phyloP scores from a whole-genome alignment of 768 basidiomycete species.

The Suillus occidentalis region DNA sequence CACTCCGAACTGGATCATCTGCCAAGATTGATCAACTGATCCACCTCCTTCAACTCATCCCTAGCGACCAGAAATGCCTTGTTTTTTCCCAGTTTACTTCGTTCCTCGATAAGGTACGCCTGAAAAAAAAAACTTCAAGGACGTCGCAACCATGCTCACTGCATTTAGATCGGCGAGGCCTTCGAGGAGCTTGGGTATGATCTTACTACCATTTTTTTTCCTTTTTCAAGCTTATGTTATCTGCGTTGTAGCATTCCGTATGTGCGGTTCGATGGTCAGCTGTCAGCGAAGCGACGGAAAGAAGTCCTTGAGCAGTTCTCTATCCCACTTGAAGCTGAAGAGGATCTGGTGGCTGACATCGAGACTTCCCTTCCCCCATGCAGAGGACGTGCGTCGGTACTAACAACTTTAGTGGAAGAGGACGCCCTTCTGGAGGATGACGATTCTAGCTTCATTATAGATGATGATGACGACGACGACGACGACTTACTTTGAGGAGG shows the following conservation, averaged over 20 bases:
- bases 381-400: conserved; percentile 11
- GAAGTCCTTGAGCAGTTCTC: conserved; percentile 76
- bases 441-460: conserved; percentile 37
- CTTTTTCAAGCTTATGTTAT: conserved; percentile 9
- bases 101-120: conserved; percentile 72
- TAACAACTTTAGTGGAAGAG: conserved; percentile 6
- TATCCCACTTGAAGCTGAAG: conserved; percentile 52
- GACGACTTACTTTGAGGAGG: conserved; percentile 31
- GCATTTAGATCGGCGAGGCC: conserved; percentile 63
- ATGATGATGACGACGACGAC: conserved; percentile 28
- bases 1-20: conserved; percentile 57
- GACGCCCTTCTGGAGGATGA: conserved; percentile 24
- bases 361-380: conserved; percentile 16
- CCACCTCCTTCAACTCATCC: conserved; percentile 68
- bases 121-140: neutral
- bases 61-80: conserved; percentile 71
- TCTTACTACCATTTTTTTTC: neutral
- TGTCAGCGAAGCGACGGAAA: conserved; percentile 79
- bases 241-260: conserved; percentile 58
- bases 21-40: conserved; percentile 85
- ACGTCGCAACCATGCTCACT: neutral
- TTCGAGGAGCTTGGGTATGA: conserved; percentile 63
- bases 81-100: conserved; percentile 91
- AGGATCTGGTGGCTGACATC: conserved; percentile 16
- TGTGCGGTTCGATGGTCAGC: conserved; percentile 81